phyloP scores from a whole-genome alignment of 495 filamentous ascomycete genomes.

The Friedmanniomyces endolithicus region DNA sequence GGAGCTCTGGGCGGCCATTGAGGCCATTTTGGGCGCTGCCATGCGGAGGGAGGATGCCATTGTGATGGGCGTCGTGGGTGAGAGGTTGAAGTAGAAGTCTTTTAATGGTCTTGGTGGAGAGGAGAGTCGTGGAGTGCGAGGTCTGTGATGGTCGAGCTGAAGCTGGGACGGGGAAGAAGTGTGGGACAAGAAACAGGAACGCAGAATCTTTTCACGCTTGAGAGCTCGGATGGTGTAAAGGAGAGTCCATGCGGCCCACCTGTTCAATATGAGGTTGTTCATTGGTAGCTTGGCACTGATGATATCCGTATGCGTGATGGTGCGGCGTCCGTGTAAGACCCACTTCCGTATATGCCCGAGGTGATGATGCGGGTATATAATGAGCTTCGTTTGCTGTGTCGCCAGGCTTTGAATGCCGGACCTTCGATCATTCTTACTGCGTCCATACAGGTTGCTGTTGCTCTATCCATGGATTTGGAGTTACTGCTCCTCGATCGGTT shows the following conservation, averaged over 20 bases:
- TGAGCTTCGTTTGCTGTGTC: not conserved
- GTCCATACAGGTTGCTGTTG: not conserved
- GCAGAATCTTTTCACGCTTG: constrained; percentile 15
- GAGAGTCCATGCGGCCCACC: not conserved
- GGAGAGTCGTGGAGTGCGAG: constrained; percentile 3
- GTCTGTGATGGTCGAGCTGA: constrained; percentile 6
- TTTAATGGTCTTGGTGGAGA: constrained; percentile 2
- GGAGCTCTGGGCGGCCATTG: constrained; percentile 20
- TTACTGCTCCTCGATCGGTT: no score
- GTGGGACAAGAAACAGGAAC: constrained; percentile 13
- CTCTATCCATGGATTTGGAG: not conserved
- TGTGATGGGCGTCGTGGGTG: constrained; percentile 4
- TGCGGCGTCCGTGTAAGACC: not conserved
- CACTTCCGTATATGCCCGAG: not conserved
- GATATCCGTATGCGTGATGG: not conserved
- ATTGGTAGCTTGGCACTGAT: constrained; percentile 6
- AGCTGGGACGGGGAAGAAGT: not conserved
- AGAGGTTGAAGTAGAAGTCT: constrained; percentile 2
- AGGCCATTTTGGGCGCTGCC: constrained; percentile 21
- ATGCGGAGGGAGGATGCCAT: constrained; percentile 22
- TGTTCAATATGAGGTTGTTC: not conserved
- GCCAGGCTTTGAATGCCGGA: not conserved
- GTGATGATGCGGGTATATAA: not conserved
- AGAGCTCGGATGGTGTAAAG: constrained; percentile 5
- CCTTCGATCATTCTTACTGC: not conserved